Percentiles rank a stretch among this genome's conserved stretches.
Evolutionary conservation across 1,139 yeast species (phyloP).

Genomic region (Suhomyces choctaworum): DNA sequence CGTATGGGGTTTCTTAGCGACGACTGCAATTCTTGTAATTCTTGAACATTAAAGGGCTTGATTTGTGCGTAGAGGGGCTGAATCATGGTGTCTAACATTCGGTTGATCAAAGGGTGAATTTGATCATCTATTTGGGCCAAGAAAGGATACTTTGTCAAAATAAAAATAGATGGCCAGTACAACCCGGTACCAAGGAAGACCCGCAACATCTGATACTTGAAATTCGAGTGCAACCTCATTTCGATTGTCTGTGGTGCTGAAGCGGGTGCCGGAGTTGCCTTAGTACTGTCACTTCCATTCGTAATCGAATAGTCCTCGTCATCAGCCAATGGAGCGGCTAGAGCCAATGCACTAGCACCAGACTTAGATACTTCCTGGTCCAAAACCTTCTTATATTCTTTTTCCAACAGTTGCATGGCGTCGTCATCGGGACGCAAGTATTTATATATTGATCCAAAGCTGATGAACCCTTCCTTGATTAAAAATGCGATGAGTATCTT

Average conservation of each 20-base stretch:
- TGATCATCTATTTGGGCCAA: constrained; percentile 58
- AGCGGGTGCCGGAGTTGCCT: constrained; percentile 2
- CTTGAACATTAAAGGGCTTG: constrained; percentile 20
- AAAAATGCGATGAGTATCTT: constrained; percentile 52
- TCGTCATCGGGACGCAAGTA: constrained; percentile 51
- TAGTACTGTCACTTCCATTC: constrained; percentile 3
- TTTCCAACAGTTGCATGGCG: constrained; percentile 44
- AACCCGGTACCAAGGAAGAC: constrained; percentile 62
- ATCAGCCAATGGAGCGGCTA: constrained; percentile 80
- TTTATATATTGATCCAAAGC: constrained; percentile 62
- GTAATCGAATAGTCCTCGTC: constrained; percentile 48
- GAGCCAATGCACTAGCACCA: constrained; percentile 75
- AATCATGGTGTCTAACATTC: constrained; percentile 53
- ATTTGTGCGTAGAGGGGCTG: constrained; percentile 46
- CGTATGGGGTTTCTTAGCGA: constrained; percentile 30
- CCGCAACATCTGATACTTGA: constrained; percentile 46
- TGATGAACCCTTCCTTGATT: constrained; percentile 68
- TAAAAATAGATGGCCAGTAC: constrained; percentile 60
- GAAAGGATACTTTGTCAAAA: constrained; percentile 64
- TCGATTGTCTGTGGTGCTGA: constrained; percentile 16
- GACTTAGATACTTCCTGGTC: constrained; percentile 66
- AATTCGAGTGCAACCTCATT: constrained; percentile 24
- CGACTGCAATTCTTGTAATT: constrained; percentile 23
- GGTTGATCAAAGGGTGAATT: constrained; percentile 48
- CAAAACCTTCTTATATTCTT: constrained; percentile 48